These are phyloP conservation scores for Balansia obtecta DNA, from an alignment of 2,329 filamentous ascomycete genomes.

Conservation along the genomic window DNA sequence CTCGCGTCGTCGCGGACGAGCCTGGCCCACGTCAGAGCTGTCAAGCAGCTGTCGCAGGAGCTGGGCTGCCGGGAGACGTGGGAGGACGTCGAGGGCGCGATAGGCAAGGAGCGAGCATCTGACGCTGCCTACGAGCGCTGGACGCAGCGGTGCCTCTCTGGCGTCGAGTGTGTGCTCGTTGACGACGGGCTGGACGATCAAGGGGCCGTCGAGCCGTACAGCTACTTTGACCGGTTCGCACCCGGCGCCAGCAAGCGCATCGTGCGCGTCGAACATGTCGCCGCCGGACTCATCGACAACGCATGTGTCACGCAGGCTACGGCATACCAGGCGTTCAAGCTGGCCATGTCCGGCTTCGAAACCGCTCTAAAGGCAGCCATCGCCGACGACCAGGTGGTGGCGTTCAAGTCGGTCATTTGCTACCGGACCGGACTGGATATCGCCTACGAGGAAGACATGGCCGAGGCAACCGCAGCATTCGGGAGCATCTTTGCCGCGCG, in stretches of 20 bases:
- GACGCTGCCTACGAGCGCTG: conserved; percentile 39
- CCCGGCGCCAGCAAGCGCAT: conserved; percentile 56
- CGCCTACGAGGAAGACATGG: conserved; percentile 28
- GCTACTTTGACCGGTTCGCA: conserved; percentile 55
- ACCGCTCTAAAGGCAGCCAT: conserved; percentile 42
- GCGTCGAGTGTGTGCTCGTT: conserved; percentile 63
- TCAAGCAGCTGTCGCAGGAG: conserved; percentile 52
- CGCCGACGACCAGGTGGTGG: conserved; percentile 54
- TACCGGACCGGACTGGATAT: conserved; percentile 65
- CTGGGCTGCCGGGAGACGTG: conserved; percentile 55
- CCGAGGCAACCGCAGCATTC: conserved; percentile 28
- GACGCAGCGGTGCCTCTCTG: conserved; percentile 51
- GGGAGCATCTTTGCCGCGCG: conserved; percentile 19
- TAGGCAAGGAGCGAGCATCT: conserved; percentile 27
- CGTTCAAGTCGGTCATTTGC: conserved; percentile 75
- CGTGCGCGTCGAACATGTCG: conserved; percentile 64
- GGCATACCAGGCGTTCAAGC: conserved; percentile 15
- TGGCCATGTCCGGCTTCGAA: conserved; percentile 24
- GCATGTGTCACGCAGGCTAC: conserved; percentile 22
- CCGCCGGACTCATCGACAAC: conserved; percentile 46
- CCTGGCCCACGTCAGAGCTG: conserved; percentile 57
- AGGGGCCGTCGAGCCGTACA: conserved; percentile 43
- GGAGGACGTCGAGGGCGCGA: conserved; percentile 33
- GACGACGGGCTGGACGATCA: conserved; percentile 58
- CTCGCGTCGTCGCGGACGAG: conserved; percentile 48